These are phyloP conservation scores for Staphylotrichum longicolle DNA, from an alignment of 495 filamentous ascomycete genomes.

Conservation along the genomic window DNA sequence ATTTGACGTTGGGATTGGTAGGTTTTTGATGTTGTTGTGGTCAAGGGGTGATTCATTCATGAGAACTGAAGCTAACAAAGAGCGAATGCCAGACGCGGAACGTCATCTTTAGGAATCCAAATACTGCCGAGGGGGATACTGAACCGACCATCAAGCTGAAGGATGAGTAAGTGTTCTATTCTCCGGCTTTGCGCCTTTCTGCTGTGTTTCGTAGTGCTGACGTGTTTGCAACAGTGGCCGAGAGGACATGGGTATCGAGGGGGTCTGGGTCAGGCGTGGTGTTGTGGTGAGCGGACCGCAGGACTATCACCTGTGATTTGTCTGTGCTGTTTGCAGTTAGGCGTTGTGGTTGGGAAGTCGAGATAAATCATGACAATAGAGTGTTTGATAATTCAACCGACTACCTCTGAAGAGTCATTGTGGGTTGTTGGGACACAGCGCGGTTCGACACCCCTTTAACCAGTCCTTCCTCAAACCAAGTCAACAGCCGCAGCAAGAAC, in stretches of 20 bases:
- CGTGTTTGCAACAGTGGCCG: constrained; percentile 35
- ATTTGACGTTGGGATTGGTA: constrained; percentile 54
- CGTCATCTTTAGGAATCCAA: constrained; percentile 51
- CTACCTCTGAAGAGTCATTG: no score
- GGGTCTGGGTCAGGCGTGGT: constrained; percentile 45
- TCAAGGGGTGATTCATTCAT: no score
- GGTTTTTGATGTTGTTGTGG: constrained; percentile 17
- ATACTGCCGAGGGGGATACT: constrained; percentile 42
- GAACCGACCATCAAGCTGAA: constrained; percentile 46
- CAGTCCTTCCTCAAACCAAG: no score
- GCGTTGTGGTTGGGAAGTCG: no score
- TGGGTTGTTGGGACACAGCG: no score
- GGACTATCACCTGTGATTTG: constrained; percentile 42
- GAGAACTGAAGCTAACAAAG: constrained; percentile 3
- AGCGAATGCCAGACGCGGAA: constrained; percentile 42
- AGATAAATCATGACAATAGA: no score
- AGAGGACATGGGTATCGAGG: constrained; percentile 52
- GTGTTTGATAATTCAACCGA: no score
- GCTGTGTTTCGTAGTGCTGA: constrained; percentile 20
- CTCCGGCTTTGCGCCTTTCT: background rate
- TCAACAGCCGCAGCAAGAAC: no score
- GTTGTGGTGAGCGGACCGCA: constrained; percentile 32
- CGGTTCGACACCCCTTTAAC: no score
- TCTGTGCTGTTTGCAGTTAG: no score
- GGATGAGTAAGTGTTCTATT: constrained; percentile 42